These are phyloP conservation scores for Skeletonema marinoi DNA, from an alignment of 108 stramenopile species.

Conservation along the genomic window DNA sequence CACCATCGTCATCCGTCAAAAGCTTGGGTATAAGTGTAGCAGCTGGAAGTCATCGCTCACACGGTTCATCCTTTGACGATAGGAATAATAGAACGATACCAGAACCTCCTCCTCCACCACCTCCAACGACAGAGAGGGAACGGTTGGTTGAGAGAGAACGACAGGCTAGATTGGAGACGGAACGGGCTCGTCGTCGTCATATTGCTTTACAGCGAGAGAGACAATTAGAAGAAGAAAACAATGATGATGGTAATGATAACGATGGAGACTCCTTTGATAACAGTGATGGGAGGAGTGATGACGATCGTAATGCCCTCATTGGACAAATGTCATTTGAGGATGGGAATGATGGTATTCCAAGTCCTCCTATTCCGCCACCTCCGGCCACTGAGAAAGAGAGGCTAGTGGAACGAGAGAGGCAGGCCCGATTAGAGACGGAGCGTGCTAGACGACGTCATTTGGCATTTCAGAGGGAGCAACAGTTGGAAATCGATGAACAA, in stretches of 20 bases:
- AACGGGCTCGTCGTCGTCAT: conserved; percentile 51
- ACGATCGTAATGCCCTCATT: background rate
- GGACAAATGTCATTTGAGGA: background rate
- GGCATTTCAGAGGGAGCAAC: conserved; percentile 43
- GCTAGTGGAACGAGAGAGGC: conserved; percentile 75
- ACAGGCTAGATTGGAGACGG: conserved; percentile 68
- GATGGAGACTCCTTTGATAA: conserved; percentile 5
- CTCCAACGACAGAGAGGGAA: conserved; percentile 49
- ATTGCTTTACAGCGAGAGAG: conserved; percentile 13
- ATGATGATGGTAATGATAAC: background rate
- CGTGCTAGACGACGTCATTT: conserved; percentile 75
- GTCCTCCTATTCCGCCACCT: conserved; percentile 43
- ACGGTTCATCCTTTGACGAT: background rate
- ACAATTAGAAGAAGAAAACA: background rate
- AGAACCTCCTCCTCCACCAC: conserved; percentile 9
- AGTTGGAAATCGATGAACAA: conserved; percentile 3
- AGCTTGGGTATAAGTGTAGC: background rate
- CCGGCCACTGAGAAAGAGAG: conserved; percentile 75
- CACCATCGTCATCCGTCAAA: background rate
- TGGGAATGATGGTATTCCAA: background rate
- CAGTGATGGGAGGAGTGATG: background rate
- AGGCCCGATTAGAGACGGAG: conserved; percentile 74
- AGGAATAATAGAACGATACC: conserved; percentile 3
- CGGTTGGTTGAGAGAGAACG: conserved; percentile 73
- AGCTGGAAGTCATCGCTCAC: background rate